Evolutionary conservation across 192 early-diverging fungal genomes (phyloP).

Genomic region (Linnemannia zychae): DNA sequence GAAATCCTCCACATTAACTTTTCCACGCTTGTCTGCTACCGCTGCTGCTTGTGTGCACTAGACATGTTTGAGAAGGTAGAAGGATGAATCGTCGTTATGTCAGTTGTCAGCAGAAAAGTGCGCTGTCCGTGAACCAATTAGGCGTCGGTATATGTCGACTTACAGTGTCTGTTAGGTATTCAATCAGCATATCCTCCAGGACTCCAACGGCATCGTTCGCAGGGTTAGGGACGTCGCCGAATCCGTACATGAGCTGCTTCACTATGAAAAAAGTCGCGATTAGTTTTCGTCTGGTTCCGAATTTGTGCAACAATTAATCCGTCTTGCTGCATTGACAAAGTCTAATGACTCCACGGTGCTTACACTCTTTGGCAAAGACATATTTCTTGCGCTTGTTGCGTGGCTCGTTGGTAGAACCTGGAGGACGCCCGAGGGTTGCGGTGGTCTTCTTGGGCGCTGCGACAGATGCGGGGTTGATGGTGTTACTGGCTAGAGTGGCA

Average conservation of each 20-base stretch:
- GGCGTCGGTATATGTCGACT: neutral
- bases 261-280: constrained; percentile 50
- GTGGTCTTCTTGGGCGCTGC: constrained; percentile 23
- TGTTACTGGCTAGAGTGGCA: neutral
- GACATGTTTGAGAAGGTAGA: neutral
- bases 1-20: constrained; percentile 81
- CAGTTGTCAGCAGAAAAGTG: too few species aligned
- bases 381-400: constrained; percentile 56
- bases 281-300: neutral
- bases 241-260: constrained; percentile 87
- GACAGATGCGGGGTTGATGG: neutral
- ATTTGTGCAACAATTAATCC: neutral
- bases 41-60: constrained; percentile 70
- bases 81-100: too few species aligned
- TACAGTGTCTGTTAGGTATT: constrained; percentile 86
- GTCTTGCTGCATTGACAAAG: neutral
- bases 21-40: constrained; percentile 65
- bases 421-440: constrained; percentile 43
- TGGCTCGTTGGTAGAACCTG: constrained; percentile 52
- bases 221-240: constrained; percentile 85
- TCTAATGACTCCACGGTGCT: neutral
- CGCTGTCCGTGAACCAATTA: neutral
- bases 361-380: constrained; percentile 60
- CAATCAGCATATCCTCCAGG: constrained; percentile 85
- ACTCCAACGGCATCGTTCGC: constrained; percentile 81